Evolutionary conservation across 768 basidiomycete species (phyloP), one percentile per base, ranked within the genome.

Genomic region (Baorangia bicolor): DNA sequence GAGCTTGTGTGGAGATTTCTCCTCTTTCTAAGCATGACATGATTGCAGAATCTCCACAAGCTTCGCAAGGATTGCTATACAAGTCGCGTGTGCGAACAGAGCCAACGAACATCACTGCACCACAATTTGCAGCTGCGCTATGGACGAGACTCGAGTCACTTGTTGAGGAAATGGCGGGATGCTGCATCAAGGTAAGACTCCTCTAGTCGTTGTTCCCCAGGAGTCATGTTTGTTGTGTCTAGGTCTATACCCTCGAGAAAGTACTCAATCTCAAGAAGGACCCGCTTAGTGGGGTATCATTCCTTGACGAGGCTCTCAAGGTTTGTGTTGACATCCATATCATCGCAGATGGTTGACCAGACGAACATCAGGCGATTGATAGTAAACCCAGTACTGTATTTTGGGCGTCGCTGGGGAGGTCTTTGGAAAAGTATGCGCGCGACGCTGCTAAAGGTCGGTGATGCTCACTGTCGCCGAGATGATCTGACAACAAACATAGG

Each of bases 241-340:
- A 94, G 93, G 92, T 98, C 7, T 96, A 98, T 70, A 90, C 89
- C 2, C 81, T 99, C 6, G 96, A 98, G 73, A 97, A 94, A 66
- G 96, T 98, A 2, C 76, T 98, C 34, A 85, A 82, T 64, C 71
- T 96, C 65, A 98, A 98, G 77, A 88, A 83, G 69, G 95, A 98
- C 66, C 77, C 87, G 0, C 75, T 81, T 33, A 86, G 90, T 0
- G 88, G 92, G 55, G 74, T 80, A 0, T 61, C 88, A 3, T 98
- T 98, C 73, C 73, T 98, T 27, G 95, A 97, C 49, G 94, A 95
- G 68, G 92, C 90, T 0, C 90, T 98, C 89, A 91, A 94, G 77
- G 93, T 92, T 18, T 45, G 74, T 48, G 18, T 47, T 21, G n/a
- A 13, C 4, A 2, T 33, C 18, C 7, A 2, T 33, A 16, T 31